Conservation (phyloP, 2,329 filamentous ascomycete species). For the Emmonsia crescens region DNA sequence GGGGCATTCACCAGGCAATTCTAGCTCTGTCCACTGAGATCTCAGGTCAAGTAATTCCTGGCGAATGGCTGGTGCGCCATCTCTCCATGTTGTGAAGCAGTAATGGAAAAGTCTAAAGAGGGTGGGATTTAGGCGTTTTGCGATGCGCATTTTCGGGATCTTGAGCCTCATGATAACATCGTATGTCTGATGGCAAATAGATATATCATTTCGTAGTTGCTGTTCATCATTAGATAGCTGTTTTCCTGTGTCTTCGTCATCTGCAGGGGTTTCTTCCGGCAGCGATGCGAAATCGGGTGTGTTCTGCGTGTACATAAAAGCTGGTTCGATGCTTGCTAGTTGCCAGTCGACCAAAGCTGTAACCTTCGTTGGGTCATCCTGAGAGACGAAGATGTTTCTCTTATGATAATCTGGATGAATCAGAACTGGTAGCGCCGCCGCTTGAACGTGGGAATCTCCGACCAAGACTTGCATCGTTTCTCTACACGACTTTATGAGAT, state of each 20-base stretch:
- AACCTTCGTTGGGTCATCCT: conserved; percentile 20
- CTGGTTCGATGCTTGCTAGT: conserved; percentile 21
- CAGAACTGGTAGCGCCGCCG: conserved; percentile 14
- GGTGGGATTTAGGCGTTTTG: conserved; percentile 18
- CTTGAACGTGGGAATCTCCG: conserved; percentile 15
- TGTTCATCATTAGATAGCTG: conserved; percentile 9
- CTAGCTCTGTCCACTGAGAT: conserved; percentile 18
- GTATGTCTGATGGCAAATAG: conserved; percentile 23
- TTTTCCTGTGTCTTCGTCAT: conserved; percentile 11
- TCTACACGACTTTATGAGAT: conserved; percentile 13
- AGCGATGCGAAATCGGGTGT: conserved; percentile 21
- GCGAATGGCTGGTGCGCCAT: conserved; percentile 18
- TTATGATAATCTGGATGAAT: conserved; percentile 24
- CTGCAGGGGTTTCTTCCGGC: conserved; percentile 12
- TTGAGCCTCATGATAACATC: conserved; percentile 18
- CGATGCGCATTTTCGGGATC: conserved; percentile 18
- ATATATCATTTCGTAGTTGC: conserved; percentile 17
- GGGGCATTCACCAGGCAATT: conserved; percentile 18
- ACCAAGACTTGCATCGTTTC: conserved; percentile 16
- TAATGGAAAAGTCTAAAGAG: conserved; percentile 25
- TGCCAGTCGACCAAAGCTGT: conserved; percentile 28
- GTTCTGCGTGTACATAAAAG: conserved; percentile 22
- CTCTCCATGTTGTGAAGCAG: conserved; percentile 21
- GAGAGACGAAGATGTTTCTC: conserved; percentile 25
- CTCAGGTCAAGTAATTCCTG: conserved; percentile 24